These are phyloP conservation scores for Noccaea caerulescens DNA, from an alignment of 345 rosid species.

Conservation along the genomic window DNA sequence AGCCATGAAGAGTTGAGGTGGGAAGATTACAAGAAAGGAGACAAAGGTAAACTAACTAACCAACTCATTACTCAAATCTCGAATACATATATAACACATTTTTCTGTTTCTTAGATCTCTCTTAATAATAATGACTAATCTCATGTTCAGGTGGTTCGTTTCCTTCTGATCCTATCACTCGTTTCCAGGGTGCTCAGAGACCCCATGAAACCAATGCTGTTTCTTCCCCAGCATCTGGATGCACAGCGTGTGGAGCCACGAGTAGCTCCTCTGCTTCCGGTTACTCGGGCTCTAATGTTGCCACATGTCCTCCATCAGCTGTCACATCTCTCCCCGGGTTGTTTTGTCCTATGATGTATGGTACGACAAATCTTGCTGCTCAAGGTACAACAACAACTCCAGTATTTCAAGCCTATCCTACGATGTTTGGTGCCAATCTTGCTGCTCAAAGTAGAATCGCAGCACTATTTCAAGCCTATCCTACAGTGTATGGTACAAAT, in stretches of 20 bases:
- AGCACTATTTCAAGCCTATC: background rate
- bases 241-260: constrained; percentile 38
- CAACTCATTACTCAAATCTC: background rate
- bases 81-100: background rate
- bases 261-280: constrained; percentile 31
- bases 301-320: constrained; percentile 15
- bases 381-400: background rate
- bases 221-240: constrained; percentile 21
- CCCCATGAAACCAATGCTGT: constrained; percentile 12
- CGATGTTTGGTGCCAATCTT: background rate
- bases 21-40: constrained; percentile 10
- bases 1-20: constrained; percentile 26
- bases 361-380: background rate
- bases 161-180: background rate
- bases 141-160: constrained; percentile 5
- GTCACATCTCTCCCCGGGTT: constrained; percentile 28
- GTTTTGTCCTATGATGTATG: constrained; percentile 8
- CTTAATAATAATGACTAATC: background rate
- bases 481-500: background rate
- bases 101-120: constrained; percentile 7
- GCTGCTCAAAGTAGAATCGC: background rate
- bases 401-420: background rate
- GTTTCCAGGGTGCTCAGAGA: constrained; percentile 1
- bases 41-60: constrained; percentile 31
- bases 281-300: background rate